Base-by-base conservation (phyloP, 2,329 filamentous ascomycete genomes). In the Colletotrichum ledebouriae region DNA sequence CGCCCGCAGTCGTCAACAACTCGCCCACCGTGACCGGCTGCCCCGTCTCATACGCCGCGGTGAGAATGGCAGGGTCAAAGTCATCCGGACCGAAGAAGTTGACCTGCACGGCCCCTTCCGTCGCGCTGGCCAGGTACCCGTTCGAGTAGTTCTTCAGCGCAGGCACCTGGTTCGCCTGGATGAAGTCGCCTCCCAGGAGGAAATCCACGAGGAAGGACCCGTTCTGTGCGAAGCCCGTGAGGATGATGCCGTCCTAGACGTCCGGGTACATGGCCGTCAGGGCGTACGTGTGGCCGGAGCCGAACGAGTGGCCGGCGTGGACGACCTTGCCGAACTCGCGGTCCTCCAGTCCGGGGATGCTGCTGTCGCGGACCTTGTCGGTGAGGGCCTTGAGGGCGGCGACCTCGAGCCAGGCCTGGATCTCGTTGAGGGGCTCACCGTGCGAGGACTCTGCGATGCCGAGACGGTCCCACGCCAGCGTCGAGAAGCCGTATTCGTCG, bases 221-320 rank as follows among this genome's bases (percentile, higher is more conserved):
- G 10, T 84, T 83, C 46, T 83, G 81, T 15, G 83, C 83, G 77
- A 87, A 91, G 1, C 89, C 89, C 1, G 88, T 90, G 6, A 91
- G 80, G 59, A 89, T 77, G 46, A 91, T 80, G 44, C 84, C 87
- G 69, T 90, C 84, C 42, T 85, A 87, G 64, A 86, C 78, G 61
- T 81, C 73, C 1, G 87, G 87, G 72, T 87, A 79, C 65, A 79
- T 74, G 53, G 82, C 81, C 7, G 85, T 84, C 20, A 91, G 80
- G 55, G 78, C 82, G 76, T 88, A 89, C 2, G 84, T 85, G 72
- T 88, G 85, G 6, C 84, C 77, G 0, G 87, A 88, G 37, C 89
- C 89, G 72, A 89, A 91, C 0, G 86, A 89, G 79, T 92, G 89
- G 12, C 89, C 89, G 15, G 89, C 81, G 74, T 91, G 89, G 9